Base-by-base conservation (phyloP, 768 basidiomycete species). In the Wakefieldia striispora region DNA sequence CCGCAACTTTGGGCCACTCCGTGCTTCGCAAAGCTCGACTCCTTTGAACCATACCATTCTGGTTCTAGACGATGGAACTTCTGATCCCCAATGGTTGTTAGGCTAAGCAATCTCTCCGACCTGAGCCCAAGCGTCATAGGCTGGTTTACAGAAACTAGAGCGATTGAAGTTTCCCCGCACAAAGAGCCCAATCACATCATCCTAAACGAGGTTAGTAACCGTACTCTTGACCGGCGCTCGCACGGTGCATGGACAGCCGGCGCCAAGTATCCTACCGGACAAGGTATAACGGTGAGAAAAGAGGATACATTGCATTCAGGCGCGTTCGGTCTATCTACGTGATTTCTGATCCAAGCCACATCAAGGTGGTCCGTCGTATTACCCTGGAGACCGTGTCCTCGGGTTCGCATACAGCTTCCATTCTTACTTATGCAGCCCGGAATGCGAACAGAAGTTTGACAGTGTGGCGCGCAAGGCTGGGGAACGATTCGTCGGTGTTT, bases 381-480 rank as follows among this genome's bases (percentile, higher is more conserved):
- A 84, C 60, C 91, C 94, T 0, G 82, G 86, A 91, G 2, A 97
- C 95, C n/a, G 70, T 97, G 43, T 93, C 94, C 13, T 71, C 97
- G 50, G 85, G 86, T 36, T 88, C 91, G 2, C 91, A 94, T 65
- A 73, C 86, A 3, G n/a, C 48, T 86, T 97, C 56, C 79, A 92
- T 68, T 89, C 95, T 63, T 91, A 91, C 62, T 53, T 17, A n/a
- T n/a, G n/a, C n/a, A n/a, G n/a, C n/a, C n/a, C 34, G 40, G 59
- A 61, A 26, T 47, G 43, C 9, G 51, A 47, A 35, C 57, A 60
- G 47, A 42, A 47, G 31, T 20, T 38, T 31, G 29, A 38, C 21
- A 36, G 49, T 51, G 52, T 65, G 58, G 33, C 61, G 65, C 29
- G n/a, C 23, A 24, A 53, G 43, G 65, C 56, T 35, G 85, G 82